Conservation (phyloP, 2,329 filamentous ascomycete species). For the Mycogone perniciosa region DNA sequence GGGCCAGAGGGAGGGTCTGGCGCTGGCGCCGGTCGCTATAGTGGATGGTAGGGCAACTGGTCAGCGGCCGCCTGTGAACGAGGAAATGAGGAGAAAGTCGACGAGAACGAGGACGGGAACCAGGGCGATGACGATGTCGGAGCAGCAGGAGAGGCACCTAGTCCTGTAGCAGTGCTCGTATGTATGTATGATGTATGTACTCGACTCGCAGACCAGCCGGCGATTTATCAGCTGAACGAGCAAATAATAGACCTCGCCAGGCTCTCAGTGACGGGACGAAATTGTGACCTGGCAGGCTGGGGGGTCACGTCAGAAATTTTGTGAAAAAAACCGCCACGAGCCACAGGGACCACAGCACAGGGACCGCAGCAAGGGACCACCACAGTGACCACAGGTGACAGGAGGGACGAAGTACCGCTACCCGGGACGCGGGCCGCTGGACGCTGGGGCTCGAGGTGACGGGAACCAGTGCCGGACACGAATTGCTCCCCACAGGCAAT, state of each 20-base stretch:
- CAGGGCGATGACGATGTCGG: slow-evolving; percentile 7
- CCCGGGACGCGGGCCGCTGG: slow-evolving; percentile 5
- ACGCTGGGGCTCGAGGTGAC: slow-evolving; percentile 6
- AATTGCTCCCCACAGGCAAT: not conserved
- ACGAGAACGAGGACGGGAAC: slow-evolving; percentile 3
- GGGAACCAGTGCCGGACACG: slow-evolving; percentile 5
- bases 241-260: slow-evolving; percentile 9
- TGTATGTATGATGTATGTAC: not conserved
- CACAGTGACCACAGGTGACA: not conserved
- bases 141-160: not conserved
- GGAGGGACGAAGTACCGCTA: slow-evolving; percentile 3
- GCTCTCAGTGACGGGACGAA: slow-evolving; percentile 10
- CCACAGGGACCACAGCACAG: not conserved
- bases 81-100: slow-evolving; percentile 16
- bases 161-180: too few species aligned
- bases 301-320: slow-evolving; percentile 15
- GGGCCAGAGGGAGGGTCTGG: slow-evolving; percentile 16
- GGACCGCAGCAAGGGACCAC: not conserved
- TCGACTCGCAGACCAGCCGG: slow-evolving; percentile 14
- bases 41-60: slow-evolving; percentile 9
- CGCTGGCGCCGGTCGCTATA: not conserved
- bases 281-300: slow-evolving; percentile 17
- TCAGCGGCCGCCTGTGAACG: slow-evolving; percentile 14
- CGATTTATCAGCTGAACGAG: slow-evolving; percentile 24
- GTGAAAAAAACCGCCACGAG: slow-evolving; percentile 7